Percentiles rank a stretch among this genome's conserved stretches.
phyloP scores from a whole-genome alignment of 2,329 filamentous ascomycete species.

The Penicillium sp. region DNA sequence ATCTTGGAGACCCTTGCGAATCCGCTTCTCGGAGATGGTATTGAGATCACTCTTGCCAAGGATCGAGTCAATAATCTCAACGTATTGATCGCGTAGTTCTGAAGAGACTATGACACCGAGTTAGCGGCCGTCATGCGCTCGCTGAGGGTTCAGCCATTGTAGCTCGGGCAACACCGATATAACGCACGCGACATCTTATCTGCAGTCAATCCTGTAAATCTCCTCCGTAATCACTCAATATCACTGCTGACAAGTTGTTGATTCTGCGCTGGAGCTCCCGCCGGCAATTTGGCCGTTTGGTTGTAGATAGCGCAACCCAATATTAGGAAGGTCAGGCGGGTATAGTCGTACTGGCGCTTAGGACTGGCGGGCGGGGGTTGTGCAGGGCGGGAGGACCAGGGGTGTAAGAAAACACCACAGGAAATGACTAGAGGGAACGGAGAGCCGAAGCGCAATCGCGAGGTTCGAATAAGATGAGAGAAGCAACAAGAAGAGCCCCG shows the following conservation, averaged over 20 bases:
- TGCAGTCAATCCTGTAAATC: conserved; percentile 3
- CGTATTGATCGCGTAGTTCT: conserved; percentile 48
- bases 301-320: conserved; percentile 14
- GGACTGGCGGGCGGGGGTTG: conserved; percentile 33
- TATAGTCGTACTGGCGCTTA: conserved; percentile 37
- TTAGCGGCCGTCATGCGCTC: conserved; percentile 19
- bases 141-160: conserved; percentile 17
- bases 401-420: conserved; percentile 3
- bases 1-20: conserved; percentile 59
- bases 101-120: conserved; percentile 41
- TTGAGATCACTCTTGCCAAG: conserved; percentile 57
- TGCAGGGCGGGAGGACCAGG: conserved; percentile 14
- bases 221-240: conserved; percentile 14
- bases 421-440: conserved; percentile 4
- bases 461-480: not conserved
- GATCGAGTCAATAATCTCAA: conserved; percentile 59
- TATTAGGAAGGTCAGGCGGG: conserved; percentile 20
- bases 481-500: conserved; percentile 2
- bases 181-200: conserved; percentile 38
- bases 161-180: conserved; percentile 21
- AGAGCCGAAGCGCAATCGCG: not conserved
- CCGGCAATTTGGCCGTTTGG: conserved; percentile 4
- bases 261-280: not conserved
- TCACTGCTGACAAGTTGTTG: not conserved
- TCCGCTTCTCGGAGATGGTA: conserved; percentile 61